Conservation (phyloP, 2,329 filamentous ascomycete genomes). For the Davidsoniella neocaledoniae region DNA sequence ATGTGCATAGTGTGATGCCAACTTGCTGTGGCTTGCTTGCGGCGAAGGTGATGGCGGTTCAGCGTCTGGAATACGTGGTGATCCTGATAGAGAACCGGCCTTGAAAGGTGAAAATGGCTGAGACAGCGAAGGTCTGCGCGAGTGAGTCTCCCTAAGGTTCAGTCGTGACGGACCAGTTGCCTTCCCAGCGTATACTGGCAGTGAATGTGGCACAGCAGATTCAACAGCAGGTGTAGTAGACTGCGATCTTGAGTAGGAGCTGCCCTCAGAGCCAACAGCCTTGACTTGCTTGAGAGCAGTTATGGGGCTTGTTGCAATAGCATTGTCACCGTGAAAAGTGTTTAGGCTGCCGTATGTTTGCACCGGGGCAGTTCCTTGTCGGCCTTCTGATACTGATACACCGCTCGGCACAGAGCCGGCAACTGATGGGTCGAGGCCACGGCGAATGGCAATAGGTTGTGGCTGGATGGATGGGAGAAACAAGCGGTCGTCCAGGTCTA, state of each 20-base stretch:
- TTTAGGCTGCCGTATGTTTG: slow-evolving; percentile 82
- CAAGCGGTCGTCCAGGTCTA: slow-evolving; percentile 76
- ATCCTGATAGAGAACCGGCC: slow-evolving; percentile 82
- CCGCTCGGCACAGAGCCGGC: background rate
- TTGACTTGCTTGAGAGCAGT: slow-evolving; percentile 61
- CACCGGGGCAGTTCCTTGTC: background rate
- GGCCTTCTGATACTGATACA: no score
- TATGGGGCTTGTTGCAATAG: slow-evolving; percentile 68
- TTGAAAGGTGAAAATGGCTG: slow-evolving; percentile 94
- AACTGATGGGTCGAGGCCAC: slow-evolving; percentile 6
- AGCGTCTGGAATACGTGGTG: slow-evolving; percentile 40
- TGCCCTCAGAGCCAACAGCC: slow-evolving; percentile 42
- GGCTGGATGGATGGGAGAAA: slow-evolving; percentile 59
- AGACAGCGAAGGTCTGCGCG: slow-evolving; percentile 60
- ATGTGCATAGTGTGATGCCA: slow-evolving; percentile 6
- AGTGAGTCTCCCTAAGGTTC: slow-evolving; percentile 5
- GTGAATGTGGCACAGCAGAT: slow-evolving; percentile 31
- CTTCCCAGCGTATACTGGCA: slow-evolving; percentile 25
- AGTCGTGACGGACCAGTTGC: slow-evolving; percentile 6
- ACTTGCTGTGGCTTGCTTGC: slow-evolving; percentile 24
- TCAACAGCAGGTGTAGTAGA: slow-evolving; percentile 21
- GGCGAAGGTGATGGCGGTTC: slow-evolving; percentile 37
- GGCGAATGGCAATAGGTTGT: slow-evolving; percentile 24
- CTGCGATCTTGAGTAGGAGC: slow-evolving; percentile 36
- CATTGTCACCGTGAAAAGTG: slow-evolving; percentile 70